Evolutionary conservation across 2,329 filamentous ascomycete species (phyloP).

Genomic region (Trichoderma sp.): DNA sequence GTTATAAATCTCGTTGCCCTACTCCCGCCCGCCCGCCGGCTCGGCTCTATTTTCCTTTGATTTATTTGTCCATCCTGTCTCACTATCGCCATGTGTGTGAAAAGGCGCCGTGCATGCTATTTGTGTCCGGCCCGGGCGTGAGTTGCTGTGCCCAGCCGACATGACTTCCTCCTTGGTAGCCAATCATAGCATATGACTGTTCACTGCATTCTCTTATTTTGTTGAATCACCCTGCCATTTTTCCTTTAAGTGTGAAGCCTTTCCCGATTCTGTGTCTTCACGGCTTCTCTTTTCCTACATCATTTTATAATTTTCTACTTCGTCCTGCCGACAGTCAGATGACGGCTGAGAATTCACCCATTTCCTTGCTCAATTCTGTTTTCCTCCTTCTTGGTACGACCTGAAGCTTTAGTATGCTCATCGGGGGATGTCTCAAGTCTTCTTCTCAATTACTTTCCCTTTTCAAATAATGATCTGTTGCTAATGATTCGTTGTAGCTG

Average conservation of each 20-base stretch:
- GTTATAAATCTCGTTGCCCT: neutral
- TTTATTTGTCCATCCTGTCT: neutral
- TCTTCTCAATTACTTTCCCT: neutral
- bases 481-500: neutral
- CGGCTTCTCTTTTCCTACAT: no score
- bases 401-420: neutral
- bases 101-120: conserved; percentile 3
- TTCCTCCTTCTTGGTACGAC: neutral
- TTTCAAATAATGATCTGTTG: neutral
- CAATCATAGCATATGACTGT: neutral
- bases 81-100: neutral
- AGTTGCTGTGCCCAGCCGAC: neutral
- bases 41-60: neutral
- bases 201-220: neutral
- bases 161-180: neutral
- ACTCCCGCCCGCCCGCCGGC: neutral
- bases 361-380: neutral
- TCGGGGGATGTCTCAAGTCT: neutral
- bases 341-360: neutral
- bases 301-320: neutral
- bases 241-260: neutral
- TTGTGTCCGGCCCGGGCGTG: neutral
- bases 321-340: neutral
- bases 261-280: neutral
- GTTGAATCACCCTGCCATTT: neutral